These are phyloP conservation scores for Mallotus nudiflorus DNA, from an alignment of 345 rosid genomes.

Conservation along the genomic window DNA sequence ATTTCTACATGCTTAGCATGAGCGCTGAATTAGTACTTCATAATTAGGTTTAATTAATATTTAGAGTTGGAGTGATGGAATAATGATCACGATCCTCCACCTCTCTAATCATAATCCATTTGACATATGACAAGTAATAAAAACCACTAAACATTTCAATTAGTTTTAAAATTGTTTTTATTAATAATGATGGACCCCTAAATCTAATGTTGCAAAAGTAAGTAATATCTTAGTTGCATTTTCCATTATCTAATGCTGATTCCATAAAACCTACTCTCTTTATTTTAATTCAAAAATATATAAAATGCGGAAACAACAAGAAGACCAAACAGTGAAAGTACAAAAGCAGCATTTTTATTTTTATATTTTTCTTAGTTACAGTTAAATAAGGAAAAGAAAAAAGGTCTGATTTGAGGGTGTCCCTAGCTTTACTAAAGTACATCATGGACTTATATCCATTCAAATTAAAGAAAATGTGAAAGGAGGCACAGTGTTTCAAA, in stretches of 20 bases:
- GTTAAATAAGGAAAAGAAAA: neutral
- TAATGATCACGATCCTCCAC: neutral
- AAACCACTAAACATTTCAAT: too few relatives aligned
- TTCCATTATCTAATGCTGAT: neutral
- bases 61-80: neutral
- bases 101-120: too few relatives aligned
- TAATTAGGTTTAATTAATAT: neutral
- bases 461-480: slow-evolving; percentile 4
- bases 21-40: neutral
- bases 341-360: neutral
- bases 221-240: neutral
- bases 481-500: neutral
- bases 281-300: slow-evolving; percentile 6
- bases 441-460: neutral
- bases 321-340: slow-evolving; percentile 12
- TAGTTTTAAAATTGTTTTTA: too few relatives aligned
- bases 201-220: neutral
- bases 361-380: neutral
- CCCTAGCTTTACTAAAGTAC: slow-evolving; percentile 6
- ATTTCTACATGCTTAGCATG: neutral
- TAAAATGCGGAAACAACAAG: neutral
- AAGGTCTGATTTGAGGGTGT: slow-evolving; percentile 1
- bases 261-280: slow-evolving; percentile 21
- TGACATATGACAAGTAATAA: too few relatives aligned
- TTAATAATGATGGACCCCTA: too few relatives aligned